A percentile compares a stretch with the other conserved stretches of the same genome.
phyloP scores from a whole-genome alignment of 805 yeast species.

The Monosporozyma solicola region DNA sequence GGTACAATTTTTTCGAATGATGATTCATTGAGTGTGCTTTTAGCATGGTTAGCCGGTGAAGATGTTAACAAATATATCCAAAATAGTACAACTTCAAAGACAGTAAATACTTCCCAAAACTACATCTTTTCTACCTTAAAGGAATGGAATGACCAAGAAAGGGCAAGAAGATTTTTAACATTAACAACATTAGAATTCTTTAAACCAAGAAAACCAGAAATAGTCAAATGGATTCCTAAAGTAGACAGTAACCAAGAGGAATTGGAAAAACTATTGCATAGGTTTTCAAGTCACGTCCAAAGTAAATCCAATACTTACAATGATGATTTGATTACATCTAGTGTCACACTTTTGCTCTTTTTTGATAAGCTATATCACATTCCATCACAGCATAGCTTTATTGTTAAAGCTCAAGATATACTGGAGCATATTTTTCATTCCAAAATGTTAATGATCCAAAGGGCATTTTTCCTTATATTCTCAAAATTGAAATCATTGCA shows the following conservation, averaged over 20 bases:
- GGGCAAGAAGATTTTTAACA: background rate
- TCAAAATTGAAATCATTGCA: too few species aligned
- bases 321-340: background rate
- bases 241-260: background rate
- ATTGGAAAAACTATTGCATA: background rate
- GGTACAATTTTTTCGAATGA: constrained; percentile 7
- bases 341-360: background rate
- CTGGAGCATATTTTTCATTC: background rate
- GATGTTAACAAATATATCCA: background rate
- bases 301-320: background rate
- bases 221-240: background rate
- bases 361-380: background rate
- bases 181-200: background rate
- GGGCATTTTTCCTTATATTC: background rate
- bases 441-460: background rate
- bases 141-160: background rate
- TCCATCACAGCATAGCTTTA: background rate
- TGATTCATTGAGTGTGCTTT: constrained; percentile 26
- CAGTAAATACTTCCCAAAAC: background rate
- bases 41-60: constrained; percentile 37
- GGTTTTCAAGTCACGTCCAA: background rate
- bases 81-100: background rate
- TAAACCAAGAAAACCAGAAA: background rate
- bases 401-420: background rate
- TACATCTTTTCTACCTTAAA: background rate